Base-by-base conservation (phyloP, 2,329 filamentous ascomycete genomes). In the Aspergillus sp. region DNA sequence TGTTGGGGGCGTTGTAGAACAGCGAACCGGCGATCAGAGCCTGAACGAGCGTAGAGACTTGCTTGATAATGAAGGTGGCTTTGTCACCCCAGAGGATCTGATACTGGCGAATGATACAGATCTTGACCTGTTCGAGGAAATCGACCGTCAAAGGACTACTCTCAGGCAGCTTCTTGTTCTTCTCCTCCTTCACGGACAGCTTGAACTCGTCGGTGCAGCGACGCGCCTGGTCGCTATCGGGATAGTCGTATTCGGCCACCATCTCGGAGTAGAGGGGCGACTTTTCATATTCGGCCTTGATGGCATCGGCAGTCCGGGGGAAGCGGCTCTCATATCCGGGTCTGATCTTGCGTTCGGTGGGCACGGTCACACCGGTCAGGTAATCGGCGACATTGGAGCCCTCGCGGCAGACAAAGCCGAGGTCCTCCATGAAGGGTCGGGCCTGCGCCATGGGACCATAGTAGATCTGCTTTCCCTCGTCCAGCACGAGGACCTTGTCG, bases 401-500 rank as follows among this genome's bases (percentile, higher is more conserved):
- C 5, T 83, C 78, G 0, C 77, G 76, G 59, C 82, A 88, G 20
- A 83, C 61, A 61, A 89, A 88, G 0, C 87, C 86, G 1, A 85
- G 70, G 0, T 75, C 68, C 61, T 88, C 84, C 78, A 89, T 86
- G 61, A 86, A 89, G 0, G 82, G 81, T 4, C 77, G 71, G 0
- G 86, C 86, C 54, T 85, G 74, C 5, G 76, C 69, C 58, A 77
- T 72, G 0, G 84, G 78, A 0, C 86, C 86, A 57, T 86, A 88
- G 71, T 80, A 89, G 43, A 88, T 78, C 59, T 88, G 68, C 55
- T 84, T 82, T 44, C 86, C 86, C 52, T 83, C 79, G 44, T 88
- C 85, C 3, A 89, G 76, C 7, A 89, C 79, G 0, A 88, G 74
- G 0, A 88, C 85, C 63, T 88, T 89, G 65, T 89, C 85, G 64